phyloP scores from a whole-genome alignment of 208 protist genomes.

The Leishmania lainsoni region DNA sequence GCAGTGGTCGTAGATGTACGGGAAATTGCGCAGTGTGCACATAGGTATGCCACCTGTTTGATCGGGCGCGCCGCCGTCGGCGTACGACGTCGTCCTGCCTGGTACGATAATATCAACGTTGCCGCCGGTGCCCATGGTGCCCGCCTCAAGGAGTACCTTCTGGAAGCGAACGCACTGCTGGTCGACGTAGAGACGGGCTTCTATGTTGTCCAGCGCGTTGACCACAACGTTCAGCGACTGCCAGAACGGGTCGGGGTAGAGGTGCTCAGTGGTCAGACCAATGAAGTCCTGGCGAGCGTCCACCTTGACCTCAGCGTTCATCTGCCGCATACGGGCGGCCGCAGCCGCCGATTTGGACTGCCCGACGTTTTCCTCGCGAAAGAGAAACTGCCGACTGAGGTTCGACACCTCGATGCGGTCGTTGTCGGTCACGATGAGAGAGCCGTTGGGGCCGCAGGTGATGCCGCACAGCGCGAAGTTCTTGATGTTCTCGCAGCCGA shows the following conservation, averaged over 20 bases:
- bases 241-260: slow-evolving; percentile 98
- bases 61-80: slow-evolving; percentile 95
- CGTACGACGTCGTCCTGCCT: slow-evolving; percentile 97
- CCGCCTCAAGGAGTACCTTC: slow-evolving; percentile 98
- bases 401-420: slow-evolving; percentile 99
- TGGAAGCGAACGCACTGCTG: slow-evolving; percentile 94
- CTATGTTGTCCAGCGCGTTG: slow-evolving; percentile 99
- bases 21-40: slow-evolving; percentile 99
- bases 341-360: slow-evolving; percentile 97
- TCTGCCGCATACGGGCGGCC: slow-evolving; percentile 86
- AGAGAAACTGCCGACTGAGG: slow-evolving; percentile 99
- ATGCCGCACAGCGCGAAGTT: slow-evolving; percentile 99
- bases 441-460: slow-evolving; percentile 75
- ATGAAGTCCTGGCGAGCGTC: slow-evolving; percentile 92
- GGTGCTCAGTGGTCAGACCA: slow-evolving; percentile 94
- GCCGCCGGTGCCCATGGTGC: slow-evolving; percentile 99
- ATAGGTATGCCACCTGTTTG: slow-evolving; percentile 98
- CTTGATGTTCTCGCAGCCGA: slow-evolving; percentile 99
- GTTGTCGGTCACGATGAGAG: slow-evolving; percentile 98
- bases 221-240: slow-evolving; percentile 93
- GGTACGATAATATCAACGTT: slow-evolving; percentile 99
- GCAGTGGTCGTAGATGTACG: slow-evolving; percentile 98
- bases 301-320: slow-evolving; percentile 95
- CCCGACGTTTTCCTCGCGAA: slow-evolving; percentile 96
- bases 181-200: slow-evolving; percentile 97